Conservation (phyloP, 1,284 basidiomycete species). For the Spongispora temasekensis region DNA sequence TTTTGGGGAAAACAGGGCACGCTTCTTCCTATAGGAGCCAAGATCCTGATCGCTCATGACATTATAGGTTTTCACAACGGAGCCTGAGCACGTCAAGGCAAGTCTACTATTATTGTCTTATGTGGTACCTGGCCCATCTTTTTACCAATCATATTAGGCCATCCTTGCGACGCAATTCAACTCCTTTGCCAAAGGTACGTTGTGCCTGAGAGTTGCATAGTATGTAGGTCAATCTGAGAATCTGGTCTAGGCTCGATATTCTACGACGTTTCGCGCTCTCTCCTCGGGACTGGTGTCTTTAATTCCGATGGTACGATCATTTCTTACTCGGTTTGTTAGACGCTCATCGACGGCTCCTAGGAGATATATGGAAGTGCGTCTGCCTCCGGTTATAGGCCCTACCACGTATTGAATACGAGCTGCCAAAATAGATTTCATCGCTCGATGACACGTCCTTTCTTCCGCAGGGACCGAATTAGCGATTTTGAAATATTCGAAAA, state of each 20-base stretch:
- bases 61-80: slow-evolving; percentile 29
- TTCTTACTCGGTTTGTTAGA: background rate
- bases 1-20: slow-evolving; percentile 36
- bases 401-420: slow-evolving; percentile 6
- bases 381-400: background rate
- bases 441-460: slow-evolving; percentile 58
- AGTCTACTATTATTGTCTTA: background rate
- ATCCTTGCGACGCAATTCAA: slow-evolving; percentile 43
- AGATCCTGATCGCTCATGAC: background rate
- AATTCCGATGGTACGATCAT: slow-evolving; percentile 52
- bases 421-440: slow-evolving; percentile 48
- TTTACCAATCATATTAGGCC: slow-evolving; percentile 21
- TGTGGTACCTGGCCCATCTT: background rate
- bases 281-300: slow-evolving; percentile 59
- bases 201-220: background rate
- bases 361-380: slow-evolving; percentile 55
- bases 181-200: slow-evolving; percentile 45
- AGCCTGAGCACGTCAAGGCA: slow-evolving; percentile 46
- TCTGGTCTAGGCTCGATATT: slow-evolving; percentile 19
- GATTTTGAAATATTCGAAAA: slow-evolving; percentile 57
- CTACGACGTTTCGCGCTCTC: slow-evolving; percentile 32
- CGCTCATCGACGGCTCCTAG: slow-evolving; percentile 26
- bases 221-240: slow-evolving; percentile 13
- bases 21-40: slow-evolving; percentile 6
- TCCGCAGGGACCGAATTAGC: slow-evolving; percentile 50